Evolutionary conservation across 2,329 filamentous ascomycete species (phyloP).

Genomic region (Metarhizium album): DNA sequence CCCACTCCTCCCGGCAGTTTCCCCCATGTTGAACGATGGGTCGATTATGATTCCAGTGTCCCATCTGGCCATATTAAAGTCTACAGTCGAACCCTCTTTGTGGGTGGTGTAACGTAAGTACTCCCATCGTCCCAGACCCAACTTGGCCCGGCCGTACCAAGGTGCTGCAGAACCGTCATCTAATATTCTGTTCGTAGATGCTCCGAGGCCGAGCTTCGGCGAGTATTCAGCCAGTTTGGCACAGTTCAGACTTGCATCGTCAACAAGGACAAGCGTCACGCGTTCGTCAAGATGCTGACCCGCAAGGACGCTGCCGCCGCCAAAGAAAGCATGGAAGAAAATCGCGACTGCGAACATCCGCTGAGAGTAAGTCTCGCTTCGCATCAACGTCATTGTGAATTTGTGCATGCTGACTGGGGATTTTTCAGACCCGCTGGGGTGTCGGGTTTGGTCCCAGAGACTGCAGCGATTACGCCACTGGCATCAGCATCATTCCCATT

Average conservation of each 20-base stretch:
- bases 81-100: slow-evolving; percentile 87
- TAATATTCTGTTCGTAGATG: slow-evolving; percentile 33
- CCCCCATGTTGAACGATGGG: slow-evolving; percentile 48
- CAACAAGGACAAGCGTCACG: slow-evolving; percentile 95
- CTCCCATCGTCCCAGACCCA: background rate
- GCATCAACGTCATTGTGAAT: background rate
- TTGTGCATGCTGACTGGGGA: slow-evolving; percentile 8
- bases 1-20: slow-evolving; percentile 38
- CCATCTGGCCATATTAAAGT: slow-evolving; percentile 79
- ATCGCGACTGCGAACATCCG: slow-evolving; percentile 60
- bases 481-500: slow-evolving; percentile 88
- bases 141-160: background rate
- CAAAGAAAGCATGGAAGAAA: slow-evolving; percentile 78
- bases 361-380: slow-evolving; percentile 49
- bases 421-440: slow-evolving; percentile 81
- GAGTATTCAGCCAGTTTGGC: slow-evolving; percentile 72
- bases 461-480: slow-evolving; percentile 90
- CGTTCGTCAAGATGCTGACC: slow-evolving; percentile 97
- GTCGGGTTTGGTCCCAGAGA: slow-evolving; percentile 95
- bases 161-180: background rate
- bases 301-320: slow-evolving; percentile 75
- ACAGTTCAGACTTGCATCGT: slow-evolving; percentile 95
- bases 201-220: slow-evolving; percentile 70
- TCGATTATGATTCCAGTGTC: slow-evolving; percentile 68
- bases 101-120: slow-evolving; percentile 83